Conservation (phyloP, 1,139 yeast species). For the Pichia inconspicua region DNA sequence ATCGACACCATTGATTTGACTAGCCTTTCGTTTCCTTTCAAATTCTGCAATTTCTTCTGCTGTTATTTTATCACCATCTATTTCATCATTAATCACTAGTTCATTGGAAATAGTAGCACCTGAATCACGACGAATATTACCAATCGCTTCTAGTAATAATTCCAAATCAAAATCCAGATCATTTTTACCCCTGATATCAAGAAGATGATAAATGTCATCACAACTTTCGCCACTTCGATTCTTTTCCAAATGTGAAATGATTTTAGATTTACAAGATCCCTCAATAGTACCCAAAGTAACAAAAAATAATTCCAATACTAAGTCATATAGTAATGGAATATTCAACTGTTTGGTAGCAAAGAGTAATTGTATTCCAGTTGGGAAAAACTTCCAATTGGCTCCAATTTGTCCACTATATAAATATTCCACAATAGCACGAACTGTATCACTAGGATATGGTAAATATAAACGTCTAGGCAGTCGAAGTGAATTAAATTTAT, state of each 20-base stretch:
- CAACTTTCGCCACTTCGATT: slow-evolving; percentile 13
- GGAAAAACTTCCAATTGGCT: slow-evolving; percentile 59
- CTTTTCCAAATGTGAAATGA: slow-evolving; percentile 11
- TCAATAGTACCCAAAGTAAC: slow-evolving; percentile 55
- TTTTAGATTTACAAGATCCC: slow-evolving; percentile 24
- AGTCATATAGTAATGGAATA: slow-evolving; percentile 60
- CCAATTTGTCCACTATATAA: slow-evolving; percentile 75
- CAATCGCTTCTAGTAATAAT: slow-evolving; percentile 40
- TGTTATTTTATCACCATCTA: neutral
- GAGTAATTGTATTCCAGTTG: slow-evolving; percentile 59
- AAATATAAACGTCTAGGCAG: slow-evolving; percentile 61
- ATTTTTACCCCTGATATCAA: slow-evolving; percentile 31
- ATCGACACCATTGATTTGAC: slow-evolving; percentile 3
- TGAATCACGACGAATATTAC: slow-evolving; percentile 14
- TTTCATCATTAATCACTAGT: slow-evolving; percentile 1
- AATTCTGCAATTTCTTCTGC: neutral
- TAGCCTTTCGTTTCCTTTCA: neutral
- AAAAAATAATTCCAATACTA: slow-evolving; percentile 59
- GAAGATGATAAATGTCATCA: slow-evolving; percentile 8
- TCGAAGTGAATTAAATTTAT: slow-evolving; percentile 4
- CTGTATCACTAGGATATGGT: slow-evolving; percentile 56
- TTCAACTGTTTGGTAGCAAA: slow-evolving; percentile 56
- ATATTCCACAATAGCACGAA: slow-evolving; percentile 62
- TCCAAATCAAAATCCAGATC: slow-evolving; percentile 58
- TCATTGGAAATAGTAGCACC: slow-evolving; percentile 11